Conservation (phyloP, 345 rosid species). For the Cardamine chenopodiifolia region DNA sequence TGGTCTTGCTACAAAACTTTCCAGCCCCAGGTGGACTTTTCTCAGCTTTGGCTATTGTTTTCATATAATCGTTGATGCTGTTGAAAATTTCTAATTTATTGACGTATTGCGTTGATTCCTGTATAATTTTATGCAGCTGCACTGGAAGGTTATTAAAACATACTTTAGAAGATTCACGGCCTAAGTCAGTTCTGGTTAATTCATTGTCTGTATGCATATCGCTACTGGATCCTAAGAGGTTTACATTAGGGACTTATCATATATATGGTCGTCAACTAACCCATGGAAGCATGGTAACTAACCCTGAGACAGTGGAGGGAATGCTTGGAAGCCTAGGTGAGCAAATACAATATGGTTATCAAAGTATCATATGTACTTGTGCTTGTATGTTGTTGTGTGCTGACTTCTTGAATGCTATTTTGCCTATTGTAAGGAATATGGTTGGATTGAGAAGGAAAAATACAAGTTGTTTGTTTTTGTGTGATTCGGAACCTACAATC, state of each 20-base stretch:
- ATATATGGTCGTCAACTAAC: constrained; percentile 62
- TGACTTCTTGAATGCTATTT: constrained; percentile 1
- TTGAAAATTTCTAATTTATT: constrained; percentile 13
- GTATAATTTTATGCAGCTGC: constrained; percentile 56
- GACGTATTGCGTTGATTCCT: constrained; percentile 12
- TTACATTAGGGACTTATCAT: constrained; percentile 64
- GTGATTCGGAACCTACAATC: neutral
- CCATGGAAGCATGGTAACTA: constrained; percentile 62
- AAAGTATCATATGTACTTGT: constrained; percentile 18
- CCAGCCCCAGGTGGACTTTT: constrained; percentile 65
- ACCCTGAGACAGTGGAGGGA: constrained; percentile 78
- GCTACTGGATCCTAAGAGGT: constrained; percentile 86
- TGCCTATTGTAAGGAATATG: constrained; percentile 12
- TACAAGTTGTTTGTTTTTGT: neutral
- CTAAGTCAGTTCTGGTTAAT: constrained; percentile 87
- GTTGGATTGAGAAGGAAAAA: constrained; percentile 10
- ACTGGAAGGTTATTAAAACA: constrained; percentile 76
- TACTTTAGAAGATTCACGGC: constrained; percentile 84
- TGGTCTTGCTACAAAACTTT: constrained; percentile 77
- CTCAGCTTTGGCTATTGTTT: constrained; percentile 30
- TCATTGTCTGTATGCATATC: constrained; percentile 87
- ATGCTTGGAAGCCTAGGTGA: constrained; percentile 92
- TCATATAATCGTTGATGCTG: neutral
- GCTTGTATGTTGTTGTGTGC: constrained; percentile 30
- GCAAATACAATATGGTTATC: constrained; percentile 14